Percentiles rank a stretch among this genome's conserved stretches.
Conservation (phyloP, 345 rosid genomes). For the Aquilaria malaccensis region DNA sequence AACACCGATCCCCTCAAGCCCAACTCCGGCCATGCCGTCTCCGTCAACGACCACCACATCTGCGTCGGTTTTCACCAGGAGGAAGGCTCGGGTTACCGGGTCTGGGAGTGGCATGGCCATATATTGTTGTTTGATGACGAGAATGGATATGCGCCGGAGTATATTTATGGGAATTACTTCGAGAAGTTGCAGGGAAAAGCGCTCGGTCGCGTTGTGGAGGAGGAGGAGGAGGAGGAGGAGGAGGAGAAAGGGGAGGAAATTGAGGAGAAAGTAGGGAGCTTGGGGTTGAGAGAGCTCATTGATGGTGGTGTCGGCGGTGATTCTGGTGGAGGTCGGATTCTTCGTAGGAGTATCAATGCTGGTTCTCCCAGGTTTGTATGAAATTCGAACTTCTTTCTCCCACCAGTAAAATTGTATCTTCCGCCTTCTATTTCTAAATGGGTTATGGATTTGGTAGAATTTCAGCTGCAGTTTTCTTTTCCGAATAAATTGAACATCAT, state of each 20-base stretch:
- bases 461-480: too few species aligned
- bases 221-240: constrained; percentile 26
- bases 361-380: constrained; percentile 52
- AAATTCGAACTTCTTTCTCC: background rate
- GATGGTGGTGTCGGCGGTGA: constrained; percentile 36
- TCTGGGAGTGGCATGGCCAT: constrained; percentile 99
- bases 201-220: constrained; percentile 11
- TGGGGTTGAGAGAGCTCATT: constrained; percentile 85
- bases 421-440: too few species aligned
- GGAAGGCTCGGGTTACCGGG: constrained; percentile 75
- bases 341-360: constrained; percentile 67
- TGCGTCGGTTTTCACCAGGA: constrained; percentile 89
- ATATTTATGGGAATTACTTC: constrained; percentile 93
- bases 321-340: constrained; percentile 54
- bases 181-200: constrained; percentile 65
- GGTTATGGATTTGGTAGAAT: too few species aligned
- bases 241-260: constrained; percentile 20
- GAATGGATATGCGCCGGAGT: constrained; percentile 80
- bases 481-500: too few species aligned
- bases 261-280: constrained; percentile 42
- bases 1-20: constrained; percentile 69
- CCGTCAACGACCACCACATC: constrained; percentile 82
- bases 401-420: too few species aligned
- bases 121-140: constrained; percentile 90
- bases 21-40: constrained; percentile 90